Base-by-base conservation (phyloP, 73 alveolate species). In the Diophrys sp. region DNA sequence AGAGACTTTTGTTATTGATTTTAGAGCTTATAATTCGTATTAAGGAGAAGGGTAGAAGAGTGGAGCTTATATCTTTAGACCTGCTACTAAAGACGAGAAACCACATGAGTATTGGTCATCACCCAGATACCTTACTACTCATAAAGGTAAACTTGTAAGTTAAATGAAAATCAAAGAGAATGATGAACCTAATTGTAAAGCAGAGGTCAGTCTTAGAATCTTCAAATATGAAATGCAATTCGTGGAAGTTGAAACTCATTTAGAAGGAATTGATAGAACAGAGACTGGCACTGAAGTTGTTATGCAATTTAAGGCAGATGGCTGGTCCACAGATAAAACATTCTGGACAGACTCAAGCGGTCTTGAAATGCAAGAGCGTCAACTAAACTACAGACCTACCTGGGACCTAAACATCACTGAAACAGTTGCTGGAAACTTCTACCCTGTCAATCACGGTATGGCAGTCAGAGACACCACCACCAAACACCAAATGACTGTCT, bases 291-390 rank as follows among this genome's bases (percentile, higher is more conserved):
- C 80, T 54, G 96, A 89, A 85, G 75, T 89, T 23, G 80, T 84
- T 1, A 67, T 89, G 70, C 71, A 69, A 14, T 29, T 89, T 30
- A 55, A 53, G 33, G 54, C 82, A 66, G 83, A 77, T 68, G 66
- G 79, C 70, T 55, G 77, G 67, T 67, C 74, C 31, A 89, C 74
- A 77, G 78, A 87, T 32, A 73, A 77, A 29, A 75, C 80, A 0
- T 92, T 92, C 90, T 92, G 78, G 75, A 92, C 98, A 54, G 98
- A 92, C 80, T 82, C 96, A 33, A 92, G 81, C 82, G 98, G 98
- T 0, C 81, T 89, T 66, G 92, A 78, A 56, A 77, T 85, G 92
- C 87, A 89, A 69, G 70, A 87, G 91, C 80, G 98, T 73, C 62
- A 70, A 27, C 88, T 92, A 18, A 90, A 92, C 88, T 82, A 66